Percentiles rank a stretch among this genome's conserved stretches.
These are phyloP conservation scores for Echium plantagineum DNA, from an alignment of 257 asterid genomes.

Conservation along the genomic window DNA sequence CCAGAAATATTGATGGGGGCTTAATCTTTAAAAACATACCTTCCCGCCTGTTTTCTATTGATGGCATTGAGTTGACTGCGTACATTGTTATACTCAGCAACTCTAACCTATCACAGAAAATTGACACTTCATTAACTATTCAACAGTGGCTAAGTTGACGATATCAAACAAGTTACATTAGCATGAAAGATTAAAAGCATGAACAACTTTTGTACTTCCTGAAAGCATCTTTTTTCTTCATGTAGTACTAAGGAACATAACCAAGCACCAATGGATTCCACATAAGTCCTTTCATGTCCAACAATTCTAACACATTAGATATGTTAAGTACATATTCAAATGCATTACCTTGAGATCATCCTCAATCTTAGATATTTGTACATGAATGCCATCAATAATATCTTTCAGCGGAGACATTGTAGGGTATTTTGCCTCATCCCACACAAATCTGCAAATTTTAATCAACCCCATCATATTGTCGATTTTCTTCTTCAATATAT, in stretches of 20 bases:
- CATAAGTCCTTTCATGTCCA: too few species aligned
- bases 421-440: slow-evolving; percentile 92
- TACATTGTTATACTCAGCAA: slow-evolving; percentile 72
- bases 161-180: background rate
- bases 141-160: background rate
- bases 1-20: background rate
- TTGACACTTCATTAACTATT: background rate
- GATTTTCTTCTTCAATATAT: too few species aligned
- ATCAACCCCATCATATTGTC: background rate
- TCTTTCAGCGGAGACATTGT: slow-evolving; percentile 79
- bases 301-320: too few species aligned
- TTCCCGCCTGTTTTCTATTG: slow-evolving; percentile 71
- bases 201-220: too few species aligned
- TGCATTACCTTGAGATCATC: slow-evolving; percentile 79
- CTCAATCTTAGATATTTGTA: slow-evolving; percentile 68
- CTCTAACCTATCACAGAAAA: slow-evolving; percentile 55
- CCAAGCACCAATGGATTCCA: too few species aligned
- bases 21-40: slow-evolving; percentile 29
- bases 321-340: background rate
- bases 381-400: slow-evolving; percentile 75
- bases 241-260: too few species aligned
- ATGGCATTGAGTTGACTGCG: slow-evolving; percentile 83
- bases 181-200: background rate
- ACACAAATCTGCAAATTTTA: slow-evolving; percentile 41
- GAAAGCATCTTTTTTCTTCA: too few species aligned